Conservation (phyloP, 2,329 filamentous ascomycete species). For the Talaromyces islandicus region DNA sequence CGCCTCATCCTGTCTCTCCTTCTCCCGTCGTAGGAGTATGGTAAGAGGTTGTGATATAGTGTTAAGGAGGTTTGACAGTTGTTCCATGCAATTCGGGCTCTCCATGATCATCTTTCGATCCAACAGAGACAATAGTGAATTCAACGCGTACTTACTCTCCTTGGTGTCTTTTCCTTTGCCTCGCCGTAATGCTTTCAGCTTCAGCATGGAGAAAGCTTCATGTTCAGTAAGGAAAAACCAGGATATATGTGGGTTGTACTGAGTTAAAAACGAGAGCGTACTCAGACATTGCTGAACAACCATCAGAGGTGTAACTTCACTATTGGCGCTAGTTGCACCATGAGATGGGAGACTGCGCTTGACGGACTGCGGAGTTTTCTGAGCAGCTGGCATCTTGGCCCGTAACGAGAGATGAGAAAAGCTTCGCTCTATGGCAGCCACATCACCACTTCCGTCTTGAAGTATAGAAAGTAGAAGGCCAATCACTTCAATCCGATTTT, state of each 20-base stretch:
- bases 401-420: slow-evolving; percentile 89
- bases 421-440: slow-evolving; percentile 89
- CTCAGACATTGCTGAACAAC: slow-evolving; percentile 93
- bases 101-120: slow-evolving; percentile 96
- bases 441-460: slow-evolving; percentile 90
- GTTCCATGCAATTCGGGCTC: slow-evolving; percentile 94
- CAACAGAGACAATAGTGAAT: slow-evolving; percentile 78
- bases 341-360: slow-evolving; percentile 68
- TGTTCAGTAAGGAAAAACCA: slow-evolving; percentile 94
- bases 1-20: slow-evolving; percentile 56
- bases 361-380: slow-evolving; percentile 74
- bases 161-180: slow-evolving; percentile 83
- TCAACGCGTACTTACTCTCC: slow-evolving; percentile 86
- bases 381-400: slow-evolving; percentile 71
- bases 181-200: slow-evolving; percentile 71
- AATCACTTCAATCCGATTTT: slow-evolving; percentile 89
- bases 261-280: slow-evolving; percentile 74
- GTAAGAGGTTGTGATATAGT: slow-evolving; percentile 83
- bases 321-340: slow-evolving; percentile 53
- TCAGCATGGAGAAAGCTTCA: slow-evolving; percentile 71
- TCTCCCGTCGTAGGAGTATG: slow-evolving; percentile 74
- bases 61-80: slow-evolving; percentile 78
- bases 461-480: slow-evolving; percentile 88
- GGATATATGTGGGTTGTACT: slow-evolving; percentile 78
- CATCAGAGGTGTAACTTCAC: slow-evolving; percentile 87